phyloP scores from a whole-genome alignment of 2,329 filamentous ascomycete species.

The Orbilia javanica region DNA sequence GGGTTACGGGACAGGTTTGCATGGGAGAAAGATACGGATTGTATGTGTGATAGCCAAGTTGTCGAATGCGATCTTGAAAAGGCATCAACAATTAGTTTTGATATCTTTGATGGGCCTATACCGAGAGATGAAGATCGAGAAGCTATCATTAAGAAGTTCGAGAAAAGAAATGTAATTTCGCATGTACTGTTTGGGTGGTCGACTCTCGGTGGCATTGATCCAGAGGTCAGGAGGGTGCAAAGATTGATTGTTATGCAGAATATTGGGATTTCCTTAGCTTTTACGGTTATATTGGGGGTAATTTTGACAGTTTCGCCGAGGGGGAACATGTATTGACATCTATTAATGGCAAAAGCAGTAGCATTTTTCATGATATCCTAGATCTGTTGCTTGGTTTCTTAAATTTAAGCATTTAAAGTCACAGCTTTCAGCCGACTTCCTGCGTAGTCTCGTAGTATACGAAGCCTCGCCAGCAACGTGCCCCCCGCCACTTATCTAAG shows the following conservation, averaged over 20 bases:
- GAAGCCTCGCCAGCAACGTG: too few relatives aligned
- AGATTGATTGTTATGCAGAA: constrained; percentile 50
- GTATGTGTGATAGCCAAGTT: constrained; percentile 15
- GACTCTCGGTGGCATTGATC: constrained; percentile 31
- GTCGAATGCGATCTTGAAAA: constrained; percentile 43
- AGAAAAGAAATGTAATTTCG: constrained; percentile 29
- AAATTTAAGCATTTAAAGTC: too few relatives aligned
- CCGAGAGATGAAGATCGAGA: constrained; percentile 33
- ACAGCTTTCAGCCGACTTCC: too few relatives aligned
- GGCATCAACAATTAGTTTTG: constrained; percentile 40
- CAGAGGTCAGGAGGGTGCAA: constrained; percentile 41
- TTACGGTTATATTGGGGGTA: constrained; percentile 3
- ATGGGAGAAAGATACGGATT: constrained; percentile 47
- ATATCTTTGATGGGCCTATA: constrained; percentile 51
- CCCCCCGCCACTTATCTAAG: too few relatives aligned
- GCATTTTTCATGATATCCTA: too few relatives aligned
- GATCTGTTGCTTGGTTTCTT: too few relatives aligned
- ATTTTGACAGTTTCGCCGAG: constrained; percentile 32
- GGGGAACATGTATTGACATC: constrained; percentile 37
- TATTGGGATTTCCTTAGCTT: constrained; percentile 27
- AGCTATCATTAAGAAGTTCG: constrained; percentile 21
- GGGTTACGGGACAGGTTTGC: constrained; percentile 43
- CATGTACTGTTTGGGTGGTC: constrained; percentile 47
- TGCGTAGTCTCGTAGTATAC: too few relatives aligned
- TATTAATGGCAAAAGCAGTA: not conserved